Evolutionary conservation across 106 monocot species (phyloP), one percentile per base, ranked within the genome.

Genomic region (Platanthera guangdongensis): DNA sequence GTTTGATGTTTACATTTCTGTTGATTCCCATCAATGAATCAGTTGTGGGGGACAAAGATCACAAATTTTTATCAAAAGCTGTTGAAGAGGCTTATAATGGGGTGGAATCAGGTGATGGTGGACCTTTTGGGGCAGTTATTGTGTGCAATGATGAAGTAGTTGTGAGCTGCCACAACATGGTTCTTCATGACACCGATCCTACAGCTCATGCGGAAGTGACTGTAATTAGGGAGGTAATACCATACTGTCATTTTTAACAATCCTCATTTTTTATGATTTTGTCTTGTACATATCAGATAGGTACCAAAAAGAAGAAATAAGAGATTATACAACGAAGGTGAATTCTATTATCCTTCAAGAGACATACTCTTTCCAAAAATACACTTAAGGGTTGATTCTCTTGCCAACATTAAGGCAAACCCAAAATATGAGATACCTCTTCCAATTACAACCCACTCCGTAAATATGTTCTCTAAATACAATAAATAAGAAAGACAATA

Each of bases 181-280:
- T 95, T 75, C 68, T 88, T 52, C 87, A 88, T 52, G 75, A 87
- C 65, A 88, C 87, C 10, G 95, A 95, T 82, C 95, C 92, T 45
- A 95, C 95, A 83, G 92, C 96, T 77, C 96, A 93, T 86, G 93
- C 96, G 68, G 93, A 93, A 85, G 96, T 96, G 74, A 89, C 93
- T 55, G 93, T 93, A 52, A 87, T 96, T 46, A 85, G 96, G 28
- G 93, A 96, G 87, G 96, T 93, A 84, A 64, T 64, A 18, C 63
- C 8, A 64, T 22, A 9, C 6, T 64, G 19, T 55, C n/a, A 15
- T 55, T 54, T 54, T 54, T 4, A 54, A 54, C 54, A 12, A 54
- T 16, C 8, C 54, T 54, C 25, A 63, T 63, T 19, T 18, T 18
- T 63, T 0, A 63, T 63, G 63, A 63, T 22, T 63, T 19, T 63